Percentiles rank a stretch among this genome's conserved stretches.
phyloP scores from a whole-genome alignment of 345 rosid genomes.

The Lepidium sativum region DNA sequence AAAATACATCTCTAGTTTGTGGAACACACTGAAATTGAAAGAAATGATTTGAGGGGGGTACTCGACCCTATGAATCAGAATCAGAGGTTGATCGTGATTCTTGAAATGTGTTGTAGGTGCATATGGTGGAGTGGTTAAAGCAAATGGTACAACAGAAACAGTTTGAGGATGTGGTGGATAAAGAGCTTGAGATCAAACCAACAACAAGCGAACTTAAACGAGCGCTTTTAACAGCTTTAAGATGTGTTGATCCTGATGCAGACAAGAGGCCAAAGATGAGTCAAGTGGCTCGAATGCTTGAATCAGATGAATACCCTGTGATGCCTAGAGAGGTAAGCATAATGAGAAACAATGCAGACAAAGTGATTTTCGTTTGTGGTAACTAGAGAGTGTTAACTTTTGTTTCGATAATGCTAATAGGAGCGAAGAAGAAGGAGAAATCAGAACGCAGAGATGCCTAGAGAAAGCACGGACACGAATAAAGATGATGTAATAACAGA shows the following conservation, averaged over 20 bases:
- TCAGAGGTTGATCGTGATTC: neutral
- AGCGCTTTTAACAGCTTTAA: conserved; percentile 83
- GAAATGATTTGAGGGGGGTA: neutral
- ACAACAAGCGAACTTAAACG: conserved; percentile 80
- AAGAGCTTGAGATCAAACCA: conserved; percentile 63
- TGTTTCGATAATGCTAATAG: conserved; percentile 30
- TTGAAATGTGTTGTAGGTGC: conserved; percentile 43
- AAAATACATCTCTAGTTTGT: neutral
- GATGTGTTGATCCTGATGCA: conserved; percentile 95
- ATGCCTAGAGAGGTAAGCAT: conserved; percentile 59
- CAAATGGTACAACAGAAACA: conserved; percentile 81
- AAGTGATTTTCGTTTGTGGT: neutral
- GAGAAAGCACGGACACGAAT: conserved; percentile 40
- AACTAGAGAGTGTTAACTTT: neutral
- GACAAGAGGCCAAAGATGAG: conserved; percentile 96
- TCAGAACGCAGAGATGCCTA: conserved; percentile 36
- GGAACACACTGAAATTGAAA: neutral
- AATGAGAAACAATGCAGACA: neutral
- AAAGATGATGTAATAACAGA: conserved; percentile 31
- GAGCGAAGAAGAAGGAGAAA: conserved; percentile 64
- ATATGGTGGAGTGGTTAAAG: conserved; percentile 96
- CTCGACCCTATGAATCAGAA: neutral
- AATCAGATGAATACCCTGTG: conserved; percentile 81
- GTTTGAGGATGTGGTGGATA: conserved; percentile 83
- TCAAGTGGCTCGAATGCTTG: conserved; percentile 92